Evolutionary conservation across 2,329 filamentous ascomycete genomes (phyloP).

Genomic region (Aspergillus fischeri): DNA sequence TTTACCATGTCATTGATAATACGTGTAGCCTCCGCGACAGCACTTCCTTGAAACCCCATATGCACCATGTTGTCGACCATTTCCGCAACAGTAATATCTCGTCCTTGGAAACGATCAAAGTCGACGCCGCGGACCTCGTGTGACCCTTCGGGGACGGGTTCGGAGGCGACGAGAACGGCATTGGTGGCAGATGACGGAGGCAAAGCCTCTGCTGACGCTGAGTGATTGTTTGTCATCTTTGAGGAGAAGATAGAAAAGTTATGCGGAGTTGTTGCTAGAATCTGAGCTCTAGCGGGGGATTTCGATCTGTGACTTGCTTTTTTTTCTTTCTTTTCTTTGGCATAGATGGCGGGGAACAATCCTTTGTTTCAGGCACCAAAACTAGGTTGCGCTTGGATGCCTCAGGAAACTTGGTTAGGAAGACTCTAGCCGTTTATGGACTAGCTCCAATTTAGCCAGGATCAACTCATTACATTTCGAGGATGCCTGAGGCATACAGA

Average conservation of each 20-base stretch:
- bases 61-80: constrained; percentile 74
- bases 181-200: constrained; percentile 63
- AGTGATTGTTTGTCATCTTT: not conserved
- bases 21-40: constrained; percentile 78
- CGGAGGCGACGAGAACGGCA: constrained; percentile 80
- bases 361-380: constrained; percentile 6
- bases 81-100: constrained; percentile 78
- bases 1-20: constrained; percentile 94
- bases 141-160: constrained; percentile 73
- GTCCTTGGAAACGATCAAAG: constrained; percentile 71
- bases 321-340: constrained; percentile 8
- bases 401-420: not conserved
- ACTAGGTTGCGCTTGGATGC: not conserved
- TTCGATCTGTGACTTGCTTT: not conserved
- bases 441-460: not conserved
- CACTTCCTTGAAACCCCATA: constrained; percentile 81
- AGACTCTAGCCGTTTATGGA: not conserved
- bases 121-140: constrained; percentile 85
- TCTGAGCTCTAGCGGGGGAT: not conserved
- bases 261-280: not conserved
- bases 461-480: not conserved
- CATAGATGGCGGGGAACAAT: constrained; percentile 1
- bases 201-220: constrained; percentile 18
- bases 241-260: not conserved
- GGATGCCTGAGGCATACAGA: not conserved